A percentile compares a stretch with the other conserved stretches of the same genome.
These are phyloP conservation scores for Colletotrichum tropicale DNA, from an alignment of 2,329 filamentous ascomycete species.

Conservation along the genomic window DNA sequence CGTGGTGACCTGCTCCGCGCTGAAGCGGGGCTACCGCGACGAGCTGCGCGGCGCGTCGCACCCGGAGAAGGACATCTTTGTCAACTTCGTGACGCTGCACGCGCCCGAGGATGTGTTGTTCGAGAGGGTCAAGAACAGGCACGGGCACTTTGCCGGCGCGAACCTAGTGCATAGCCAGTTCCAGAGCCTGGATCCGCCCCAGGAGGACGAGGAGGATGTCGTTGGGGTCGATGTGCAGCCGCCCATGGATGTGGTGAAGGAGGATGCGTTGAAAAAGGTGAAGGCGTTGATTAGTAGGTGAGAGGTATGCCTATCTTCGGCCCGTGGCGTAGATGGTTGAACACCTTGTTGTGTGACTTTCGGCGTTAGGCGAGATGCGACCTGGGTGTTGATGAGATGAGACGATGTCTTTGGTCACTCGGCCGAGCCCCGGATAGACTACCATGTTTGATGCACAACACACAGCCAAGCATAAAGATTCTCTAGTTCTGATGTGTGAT, in stretches of 20 bases:
- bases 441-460: neutral
- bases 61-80: constrained; percentile 55
- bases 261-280: constrained; percentile 37
- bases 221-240: constrained; percentile 55
- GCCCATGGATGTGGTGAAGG: constrained; percentile 47
- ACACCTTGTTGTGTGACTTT: neutral
- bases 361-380: neutral
- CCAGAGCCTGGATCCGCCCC: constrained; percentile 68
- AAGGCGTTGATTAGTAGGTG: neutral
- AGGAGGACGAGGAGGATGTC: constrained; percentile 58
- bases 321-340: neutral
- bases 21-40: constrained; percentile 80
- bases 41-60: constrained; percentile 65
- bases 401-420: neutral
- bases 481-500: neutral
- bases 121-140: constrained; percentile 63
- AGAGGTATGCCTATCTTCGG: neutral
- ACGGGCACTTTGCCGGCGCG: constrained; percentile 78
- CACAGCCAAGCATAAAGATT: neutral
- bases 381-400: neutral
- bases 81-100: constrained; percentile 76
- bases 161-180: constrained; percentile 78
- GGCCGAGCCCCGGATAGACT: neutral
- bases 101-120: constrained; percentile 67
- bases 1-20: constrained; percentile 78